Percentiles rank a stretch among this genome's conserved stretches.
These are phyloP conservation scores for Cutaneotrichosporon mucoides DNA, from an alignment of 1,284 basidiomycete genomes.

Conservation along the genomic window DNA sequence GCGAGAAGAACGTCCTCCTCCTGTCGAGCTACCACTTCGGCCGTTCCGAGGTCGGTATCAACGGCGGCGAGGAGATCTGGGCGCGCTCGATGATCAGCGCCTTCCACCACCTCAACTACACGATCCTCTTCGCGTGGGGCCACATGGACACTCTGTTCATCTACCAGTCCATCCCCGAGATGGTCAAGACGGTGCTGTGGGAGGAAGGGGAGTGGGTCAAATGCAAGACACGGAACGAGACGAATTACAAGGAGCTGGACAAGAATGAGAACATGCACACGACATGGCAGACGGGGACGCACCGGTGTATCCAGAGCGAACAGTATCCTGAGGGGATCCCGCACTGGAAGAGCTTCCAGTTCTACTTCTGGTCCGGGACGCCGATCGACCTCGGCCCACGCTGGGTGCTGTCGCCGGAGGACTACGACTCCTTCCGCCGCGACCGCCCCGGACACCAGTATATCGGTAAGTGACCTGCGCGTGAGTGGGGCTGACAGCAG, in stretches of 20 bases:
- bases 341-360: conserved; percentile 41
- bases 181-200: conserved; percentile 31
- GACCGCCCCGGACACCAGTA: conserved; percentile 32
- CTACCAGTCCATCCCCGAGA: conserved; percentile 34
- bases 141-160: conserved; percentile 32
- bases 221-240: conserved; percentile 24
- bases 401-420: conserved; percentile 46
- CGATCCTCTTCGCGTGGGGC: conserved; percentile 29
- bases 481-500: conserved; percentile 10
- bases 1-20: conserved; percentile 28
- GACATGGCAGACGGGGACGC: conserved; percentile 14
- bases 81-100: conserved; percentile 27
- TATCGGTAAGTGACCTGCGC: conserved; percentile 29
- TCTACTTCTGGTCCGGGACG: conserved; percentile 37
- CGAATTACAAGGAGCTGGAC: conserved; percentile 16
- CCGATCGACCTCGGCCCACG: conserved; percentile 32
- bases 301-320: conserved; percentile 20
- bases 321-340: conserved; percentile 36
- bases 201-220: conserved; percentile 17
- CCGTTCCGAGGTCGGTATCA: conserved; percentile 1
- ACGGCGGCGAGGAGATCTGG: conserved; percentile 24
- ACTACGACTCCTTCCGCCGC: conserved; percentile 23
- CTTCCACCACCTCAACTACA: conserved; percentile 31
- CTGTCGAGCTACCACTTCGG: conserved; percentile 32
- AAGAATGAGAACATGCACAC: conserved; percentile 7